phyloP scores from a whole-genome alignment of 805 yeast species.

The Candida succiphila region DNA sequence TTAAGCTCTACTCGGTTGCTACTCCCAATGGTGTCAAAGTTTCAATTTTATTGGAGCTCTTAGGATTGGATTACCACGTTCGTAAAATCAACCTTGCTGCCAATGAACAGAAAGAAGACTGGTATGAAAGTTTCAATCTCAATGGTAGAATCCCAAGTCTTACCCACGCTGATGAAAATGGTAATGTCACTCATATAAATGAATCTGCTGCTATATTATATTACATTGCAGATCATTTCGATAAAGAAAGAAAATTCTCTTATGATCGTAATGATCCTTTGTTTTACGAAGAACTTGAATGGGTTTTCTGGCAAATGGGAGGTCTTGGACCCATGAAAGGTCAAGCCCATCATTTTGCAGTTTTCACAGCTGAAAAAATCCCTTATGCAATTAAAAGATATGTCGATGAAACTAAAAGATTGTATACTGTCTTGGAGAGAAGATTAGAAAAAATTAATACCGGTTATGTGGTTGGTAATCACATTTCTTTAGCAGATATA shows the following conservation, averaged over 20 bases:
- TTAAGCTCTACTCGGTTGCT: conserved; percentile 30
- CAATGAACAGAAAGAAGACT: conserved; percentile 41
- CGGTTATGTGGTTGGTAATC: conserved; percentile 54
- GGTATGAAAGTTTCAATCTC: conserved; percentile 49
- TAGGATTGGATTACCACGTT: conserved; percentile 31
- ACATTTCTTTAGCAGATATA: conserved; percentile 50
- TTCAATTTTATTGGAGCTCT: conserved; percentile 28
- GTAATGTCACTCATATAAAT: conserved; percentile 32
- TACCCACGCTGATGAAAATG: conserved; percentile 27
- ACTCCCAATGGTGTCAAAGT: conserved; percentile 40
- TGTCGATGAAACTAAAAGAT: conserved; percentile 38
- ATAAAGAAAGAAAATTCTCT: conserved; percentile 37
- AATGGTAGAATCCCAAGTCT: conserved; percentile 57
- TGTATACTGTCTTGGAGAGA: conserved; percentile 42
- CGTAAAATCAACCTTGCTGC: conserved; percentile 30
- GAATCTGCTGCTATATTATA: conserved; percentile 56
- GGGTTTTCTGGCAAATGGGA: conserved; percentile 49
- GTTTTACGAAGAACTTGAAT: conserved; percentile 44
- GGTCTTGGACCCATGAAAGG: conserved; percentile 58
- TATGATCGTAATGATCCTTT: conserved; percentile 26
- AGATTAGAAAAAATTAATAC: conserved; percentile 32
- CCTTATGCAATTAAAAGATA: conserved; percentile 38
- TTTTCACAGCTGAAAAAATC: conserved; percentile 37
- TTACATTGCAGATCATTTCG: conserved; percentile 53
- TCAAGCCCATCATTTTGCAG: conserved; percentile 40